phyloP scores from a whole-genome alignment of 768 basidiomycete genomes.

The Pleurotus salmoneostramineus region DNA sequence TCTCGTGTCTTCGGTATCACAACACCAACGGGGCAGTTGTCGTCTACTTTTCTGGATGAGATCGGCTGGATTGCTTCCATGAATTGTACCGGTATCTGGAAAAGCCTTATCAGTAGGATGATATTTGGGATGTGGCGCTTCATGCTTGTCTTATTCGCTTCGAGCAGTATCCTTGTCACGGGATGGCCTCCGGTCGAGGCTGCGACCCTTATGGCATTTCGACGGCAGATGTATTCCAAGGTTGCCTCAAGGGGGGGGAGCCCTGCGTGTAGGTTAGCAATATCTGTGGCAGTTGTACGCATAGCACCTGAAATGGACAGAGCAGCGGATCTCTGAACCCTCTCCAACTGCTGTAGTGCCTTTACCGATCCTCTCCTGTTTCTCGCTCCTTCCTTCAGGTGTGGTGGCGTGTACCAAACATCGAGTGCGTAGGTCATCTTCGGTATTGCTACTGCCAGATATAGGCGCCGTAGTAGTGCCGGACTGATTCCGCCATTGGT shows the following conservation, averaged over 20 bases:
- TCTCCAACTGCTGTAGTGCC: constrained; percentile 2
- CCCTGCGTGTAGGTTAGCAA: constrained; percentile 15
- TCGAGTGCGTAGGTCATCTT: constrained; percentile 3
- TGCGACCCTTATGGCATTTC: constrained; percentile 6
- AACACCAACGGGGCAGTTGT: background rate
- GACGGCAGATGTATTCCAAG: constrained; percentile 6
- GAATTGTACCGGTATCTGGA: too few relatives aligned
- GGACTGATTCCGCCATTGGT: constrained; percentile 5
- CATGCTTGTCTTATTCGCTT: background rate
- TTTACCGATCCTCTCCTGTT: background rate
- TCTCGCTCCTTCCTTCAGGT: background rate
- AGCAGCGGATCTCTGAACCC: constrained; percentile 9
- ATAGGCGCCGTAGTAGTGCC: background rate
- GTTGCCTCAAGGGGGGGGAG: constrained; percentile 12
- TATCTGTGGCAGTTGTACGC: constrained; percentile 12
- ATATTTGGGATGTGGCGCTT: background rate
- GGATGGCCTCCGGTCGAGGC: background rate
- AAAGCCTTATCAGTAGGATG: too few relatives aligned
- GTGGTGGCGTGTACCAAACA: background rate
- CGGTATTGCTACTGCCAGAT: background rate
- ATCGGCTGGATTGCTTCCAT: too few relatives aligned
- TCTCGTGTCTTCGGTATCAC: background rate
- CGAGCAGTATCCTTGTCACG: background rate
- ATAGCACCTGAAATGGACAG: constrained; percentile 25
- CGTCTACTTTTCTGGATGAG: too few relatives aligned